Evolutionary conservation across 331 rosid genomes (phyloP).

Genomic region (Phaseolus coccineus): DNA sequence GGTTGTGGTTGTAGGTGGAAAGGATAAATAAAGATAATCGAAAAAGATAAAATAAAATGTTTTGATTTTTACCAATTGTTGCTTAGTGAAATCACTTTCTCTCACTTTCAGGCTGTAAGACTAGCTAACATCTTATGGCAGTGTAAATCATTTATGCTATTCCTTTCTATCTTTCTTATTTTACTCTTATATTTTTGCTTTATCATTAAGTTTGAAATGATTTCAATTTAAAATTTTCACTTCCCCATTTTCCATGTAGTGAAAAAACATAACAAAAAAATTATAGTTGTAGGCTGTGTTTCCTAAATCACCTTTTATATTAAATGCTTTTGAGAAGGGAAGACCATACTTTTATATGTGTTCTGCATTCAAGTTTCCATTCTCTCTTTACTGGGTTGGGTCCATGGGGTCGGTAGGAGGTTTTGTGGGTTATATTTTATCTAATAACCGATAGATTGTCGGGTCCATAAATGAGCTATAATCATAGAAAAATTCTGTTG

Average conservation of each 20-base stretch:
- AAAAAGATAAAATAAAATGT: neutral
- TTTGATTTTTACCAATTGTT: neutral
- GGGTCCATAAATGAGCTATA: slow-evolving; percentile 19
- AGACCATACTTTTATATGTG: neutral
- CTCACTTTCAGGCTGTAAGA: neutral
- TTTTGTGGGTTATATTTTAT: neutral
- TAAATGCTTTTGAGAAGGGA: slow-evolving; percentile 13
- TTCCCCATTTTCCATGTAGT: neutral
- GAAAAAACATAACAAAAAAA: neutral
- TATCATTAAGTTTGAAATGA: neutral
- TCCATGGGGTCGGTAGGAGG: neutral
- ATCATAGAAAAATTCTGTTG: slow-evolving; percentile 1
- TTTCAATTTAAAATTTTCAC: slow-evolving; percentile 9
- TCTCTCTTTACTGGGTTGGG: slow-evolving; percentile 22
- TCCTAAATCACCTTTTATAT: neutral
- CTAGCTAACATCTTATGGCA: neutral
- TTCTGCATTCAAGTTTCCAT: neutral
- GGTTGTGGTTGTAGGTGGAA: slow-evolving; percentile 17
- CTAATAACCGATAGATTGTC: slow-evolving; percentile 18
- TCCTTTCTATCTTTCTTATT: neutral
- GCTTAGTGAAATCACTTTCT: slow-evolving; percentile 14
- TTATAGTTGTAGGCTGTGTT: neutral
- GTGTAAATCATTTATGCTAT: neutral
- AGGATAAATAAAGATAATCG: neutral
- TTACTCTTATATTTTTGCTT: neutral